phyloP scores from a whole-genome alignment of 768 basidiomycete species.

The Boletus patriciae region DNA sequence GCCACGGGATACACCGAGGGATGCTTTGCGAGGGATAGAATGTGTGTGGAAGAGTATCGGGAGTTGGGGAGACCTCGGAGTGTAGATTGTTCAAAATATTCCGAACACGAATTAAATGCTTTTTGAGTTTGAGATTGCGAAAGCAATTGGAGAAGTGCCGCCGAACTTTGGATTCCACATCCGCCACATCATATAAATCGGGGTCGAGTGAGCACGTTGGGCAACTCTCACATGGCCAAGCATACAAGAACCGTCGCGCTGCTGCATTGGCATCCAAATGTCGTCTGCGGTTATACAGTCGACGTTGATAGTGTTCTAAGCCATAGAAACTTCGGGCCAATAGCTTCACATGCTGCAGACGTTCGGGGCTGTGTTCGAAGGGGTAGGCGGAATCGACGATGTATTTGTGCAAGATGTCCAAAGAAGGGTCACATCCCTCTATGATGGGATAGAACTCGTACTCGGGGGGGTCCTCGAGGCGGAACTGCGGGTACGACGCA shows the following conservation, averaged over 20 bases:
- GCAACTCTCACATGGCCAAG: slow-evolving; percentile 21
- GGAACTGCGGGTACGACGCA: slow-evolving; percentile 8
- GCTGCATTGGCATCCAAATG: not conserved
- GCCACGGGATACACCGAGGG: not conserved
- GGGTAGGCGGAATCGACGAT: not conserved
- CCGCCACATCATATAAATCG: not conserved
- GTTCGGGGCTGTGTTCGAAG: slow-evolving; percentile 16
- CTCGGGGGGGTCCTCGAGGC: slow-evolving; percentile 11
- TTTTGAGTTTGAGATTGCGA: slow-evolving; percentile 9
- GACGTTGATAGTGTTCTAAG: not conserved
- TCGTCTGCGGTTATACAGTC: slow-evolving; percentile 4
- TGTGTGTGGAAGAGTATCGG: not conserved
- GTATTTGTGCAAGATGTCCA: slow-evolving; percentile 1
- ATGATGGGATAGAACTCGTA: slow-evolving; percentile 1
- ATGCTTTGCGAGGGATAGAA: not conserved
- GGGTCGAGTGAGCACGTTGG: not conserved
- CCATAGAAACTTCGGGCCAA: too few relatives aligned
- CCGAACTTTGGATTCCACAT: not conserved
- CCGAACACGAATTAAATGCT: slow-evolving; percentile 12
- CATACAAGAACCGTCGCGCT: not conserved
- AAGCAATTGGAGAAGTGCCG: slow-evolving; percentile 14
- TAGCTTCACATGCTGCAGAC: not conserved
- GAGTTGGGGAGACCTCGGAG: not conserved
- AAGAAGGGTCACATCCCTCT: too few relatives aligned
- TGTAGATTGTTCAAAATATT: not conserved